Base-by-base conservation (phyloP, 306 rosid genomes). In the Cicer bijugum region DNA sequence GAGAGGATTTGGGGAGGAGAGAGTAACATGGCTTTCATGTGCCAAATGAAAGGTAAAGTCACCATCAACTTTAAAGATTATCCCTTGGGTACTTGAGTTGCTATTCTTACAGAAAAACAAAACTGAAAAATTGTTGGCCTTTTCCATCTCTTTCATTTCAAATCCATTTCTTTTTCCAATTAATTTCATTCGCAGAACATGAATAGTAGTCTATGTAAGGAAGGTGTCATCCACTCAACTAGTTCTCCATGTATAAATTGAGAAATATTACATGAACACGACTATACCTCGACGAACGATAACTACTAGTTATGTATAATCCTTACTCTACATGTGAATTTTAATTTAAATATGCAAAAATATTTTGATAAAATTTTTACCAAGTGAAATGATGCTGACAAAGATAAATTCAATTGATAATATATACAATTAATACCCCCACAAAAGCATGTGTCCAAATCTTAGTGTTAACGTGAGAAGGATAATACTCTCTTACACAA, bases 1-100 rank as follows among this genome's bases (percentile, higher is more conserved):
- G 43, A 64, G 75, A 81, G 78, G 58, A 47, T 61, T 28, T 74
- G 87, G 83, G 83, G 80, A 90, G 81, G 80, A 86, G 88, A 85
- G 90, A 77, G 96, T 86, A 89, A 92, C 98, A 84, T 92, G 98
- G 95, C 78, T 85, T 82, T 87, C 92, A 84, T 87, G 92, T 89
- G 98, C 91, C 79, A 71, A 79, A 73, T 80, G 81, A 74, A 82
- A 78, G 77, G 88, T 57, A 42, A 68, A 73, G 90, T 89, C 96
- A 55, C 87, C 57, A 82, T 90, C 96, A 81, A 74, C 80, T 78
- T 51, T 33, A 71, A 79, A 71, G 61, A 67, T 79, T 75, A 83
- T 72, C 77, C 78, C 78, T 47, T 65, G n/a, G 38, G 39, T 23
- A 28, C 35, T 77, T 82, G 40, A 62, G 75, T 70, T 80, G 50